A percentile compares a stretch with the other conserved stretches of the same genome.
Conservation (phyloP, 148 eudicot species). For the Polygonum maritimum region DNA sequence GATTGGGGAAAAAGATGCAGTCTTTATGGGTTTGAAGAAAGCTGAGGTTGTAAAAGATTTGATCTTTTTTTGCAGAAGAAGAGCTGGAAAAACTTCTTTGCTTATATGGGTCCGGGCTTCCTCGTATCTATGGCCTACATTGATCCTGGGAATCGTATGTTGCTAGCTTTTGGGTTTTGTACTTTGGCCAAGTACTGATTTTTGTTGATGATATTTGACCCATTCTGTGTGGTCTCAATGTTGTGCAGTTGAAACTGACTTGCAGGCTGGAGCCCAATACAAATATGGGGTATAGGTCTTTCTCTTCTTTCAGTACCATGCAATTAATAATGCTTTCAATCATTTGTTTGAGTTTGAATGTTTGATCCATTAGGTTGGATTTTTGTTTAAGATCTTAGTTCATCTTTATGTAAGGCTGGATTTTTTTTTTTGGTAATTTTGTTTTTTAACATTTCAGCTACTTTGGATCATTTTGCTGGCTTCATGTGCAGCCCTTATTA, state of each 20-base stretch:
- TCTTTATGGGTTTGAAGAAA: not conserved
- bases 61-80: slow-evolving; percentile 40
- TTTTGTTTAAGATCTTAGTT: not conserved
- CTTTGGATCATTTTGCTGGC: slow-evolving; percentile 97
- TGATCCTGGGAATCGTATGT: slow-evolving; percentile 98
- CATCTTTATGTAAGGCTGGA: not conserved
- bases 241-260: slow-evolving; percentile 85
- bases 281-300: slow-evolving; percentile 67
- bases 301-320: too few relatives aligned
- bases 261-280: slow-evolving; percentile 84
- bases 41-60: not conserved
- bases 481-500: slow-evolving; percentile 85
- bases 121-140: slow-evolving; percentile 95
- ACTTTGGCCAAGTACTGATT: not conserved
- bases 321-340: too few relatives aligned
- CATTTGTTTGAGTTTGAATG: too few relatives aligned
- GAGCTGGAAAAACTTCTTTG: slow-evolving; percentile 89
- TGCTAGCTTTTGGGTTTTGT: not conserved
- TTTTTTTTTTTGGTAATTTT: not conserved
- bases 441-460: slow-evolving; percentile 25
- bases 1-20: not conserved
- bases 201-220: slow-evolving; percentile 2
- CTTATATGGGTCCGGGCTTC: slow-evolving; percentile 95
- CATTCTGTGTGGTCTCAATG: slow-evolving; percentile 12
- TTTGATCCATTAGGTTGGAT: too few relatives aligned